Conservation (phyloP, 768 basidiomycete genomes). For the Rhodosporidiobolus odoratus region DNA sequence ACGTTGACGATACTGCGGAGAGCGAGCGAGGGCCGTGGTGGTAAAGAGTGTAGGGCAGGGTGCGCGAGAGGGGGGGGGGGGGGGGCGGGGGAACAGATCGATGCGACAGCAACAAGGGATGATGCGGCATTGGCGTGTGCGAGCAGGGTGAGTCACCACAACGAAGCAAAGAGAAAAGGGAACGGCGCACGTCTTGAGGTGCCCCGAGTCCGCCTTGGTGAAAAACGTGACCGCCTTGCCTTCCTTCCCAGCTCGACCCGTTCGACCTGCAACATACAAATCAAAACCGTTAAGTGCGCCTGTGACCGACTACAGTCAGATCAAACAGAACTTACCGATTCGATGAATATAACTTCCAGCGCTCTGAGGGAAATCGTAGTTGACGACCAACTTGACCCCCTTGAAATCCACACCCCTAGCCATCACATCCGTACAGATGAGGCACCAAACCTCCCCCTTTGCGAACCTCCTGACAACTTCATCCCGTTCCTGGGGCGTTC, state of each 20-base stretch:
- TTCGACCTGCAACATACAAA: slow-evolving; percentile 69
- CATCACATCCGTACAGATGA: slow-evolving; percentile 96
- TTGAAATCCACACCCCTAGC: slow-evolving; percentile 97
- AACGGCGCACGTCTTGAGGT: slow-evolving; percentile 66
- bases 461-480: slow-evolving; percentile 79
- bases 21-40: not conserved
- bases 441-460: slow-evolving; percentile 83
- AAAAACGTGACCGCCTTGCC: slow-evolving; percentile 95
- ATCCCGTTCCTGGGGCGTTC: slow-evolving; percentile 80
- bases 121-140: too few relatives aligned
- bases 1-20: slow-evolving; percentile 79
- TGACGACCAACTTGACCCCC: slow-evolving; percentile 87
- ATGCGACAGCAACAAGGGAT: too few relatives aligned
- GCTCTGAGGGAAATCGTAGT: slow-evolving; percentile 93
- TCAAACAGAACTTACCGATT: slow-evolving; percentile 59
- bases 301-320: not conserved
- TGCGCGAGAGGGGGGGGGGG: not conserved
- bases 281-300: not conserved
- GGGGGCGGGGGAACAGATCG: not conserved
- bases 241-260: slow-evolving; percentile 84
- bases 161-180: not conserved
- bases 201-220: slow-evolving; percentile 85
- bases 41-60: slow-evolving; percentile 13
- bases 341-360: slow-evolving; percentile 94
- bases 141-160: not conserved